Conservation (phyloP, 75 land plant species). For the Selaginella moellendorffii region DNA sequence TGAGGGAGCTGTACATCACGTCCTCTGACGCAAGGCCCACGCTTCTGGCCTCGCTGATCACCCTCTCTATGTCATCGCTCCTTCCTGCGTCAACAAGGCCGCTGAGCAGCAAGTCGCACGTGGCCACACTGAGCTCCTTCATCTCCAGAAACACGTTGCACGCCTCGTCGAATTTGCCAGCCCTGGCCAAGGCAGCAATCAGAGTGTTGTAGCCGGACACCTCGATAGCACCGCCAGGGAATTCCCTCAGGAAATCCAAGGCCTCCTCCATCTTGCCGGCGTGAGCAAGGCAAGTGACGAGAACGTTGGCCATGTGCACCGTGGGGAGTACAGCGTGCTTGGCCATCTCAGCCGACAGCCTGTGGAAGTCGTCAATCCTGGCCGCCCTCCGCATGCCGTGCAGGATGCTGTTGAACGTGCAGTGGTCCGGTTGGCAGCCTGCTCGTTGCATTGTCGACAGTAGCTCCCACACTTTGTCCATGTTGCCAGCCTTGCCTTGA, state of each 20-base stretch:
- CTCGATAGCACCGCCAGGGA: background rate
- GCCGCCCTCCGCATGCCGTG: constrained; percentile 46
- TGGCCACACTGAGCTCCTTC: background rate
- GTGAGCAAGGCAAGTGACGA: constrained; percentile 22
- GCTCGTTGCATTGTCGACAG: constrained; percentile 32
- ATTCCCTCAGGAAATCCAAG: constrained; percentile 35
- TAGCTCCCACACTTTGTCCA: constrained; percentile 43
- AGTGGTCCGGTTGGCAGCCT: constrained; percentile 29
- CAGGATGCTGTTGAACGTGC: constrained; percentile 52
- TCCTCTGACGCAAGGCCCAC: background rate
- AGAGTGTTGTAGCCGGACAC: background rate
- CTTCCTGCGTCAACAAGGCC: background rate
- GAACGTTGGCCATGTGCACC: background rate
- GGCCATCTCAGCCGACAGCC: constrained; percentile 34
- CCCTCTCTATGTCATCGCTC: background rate
- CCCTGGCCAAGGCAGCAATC: background rate
- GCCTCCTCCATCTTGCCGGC: constrained; percentile 40
- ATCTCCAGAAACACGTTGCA: background rate
- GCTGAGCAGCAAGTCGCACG: background rate
- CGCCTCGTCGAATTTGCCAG: background rate
- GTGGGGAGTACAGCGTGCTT: constrained; percentile 33
- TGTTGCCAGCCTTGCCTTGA: constrained; percentile 44
- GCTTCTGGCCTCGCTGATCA: background rate
- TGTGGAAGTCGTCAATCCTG: constrained; percentile 35
- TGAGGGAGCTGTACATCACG: background rate